Percentiles rank a stretch among this genome's conserved stretches.
phyloP scores from a whole-genome alignment of 2,329 filamentous ascomycete genomes.

The Hypoxylon sp. region DNA sequence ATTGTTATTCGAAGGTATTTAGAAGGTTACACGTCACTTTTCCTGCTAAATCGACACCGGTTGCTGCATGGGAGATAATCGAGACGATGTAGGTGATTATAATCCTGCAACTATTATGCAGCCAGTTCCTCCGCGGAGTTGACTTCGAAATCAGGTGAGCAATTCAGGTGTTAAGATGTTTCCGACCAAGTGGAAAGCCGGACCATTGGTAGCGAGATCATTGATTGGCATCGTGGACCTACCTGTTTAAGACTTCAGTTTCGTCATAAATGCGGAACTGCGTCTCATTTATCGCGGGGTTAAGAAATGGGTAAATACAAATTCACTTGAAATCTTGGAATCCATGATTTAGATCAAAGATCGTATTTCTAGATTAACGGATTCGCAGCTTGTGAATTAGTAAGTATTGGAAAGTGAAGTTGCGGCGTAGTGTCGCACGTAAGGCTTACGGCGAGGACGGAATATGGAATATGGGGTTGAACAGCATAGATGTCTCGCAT shows the following conservation, averaged over 20 bases:
- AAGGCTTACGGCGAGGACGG: constrained; percentile 39
- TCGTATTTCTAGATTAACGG: constrained; percentile 29
- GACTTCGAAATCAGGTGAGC: constrained; percentile 22
- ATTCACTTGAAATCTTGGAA: constrained; percentile 32
- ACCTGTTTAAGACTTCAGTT: constrained; percentile 35
- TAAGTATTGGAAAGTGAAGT: constrained; percentile 16
- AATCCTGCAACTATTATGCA: neutral
- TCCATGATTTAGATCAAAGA: constrained; percentile 14
- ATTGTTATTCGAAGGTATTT: constrained; percentile 35
- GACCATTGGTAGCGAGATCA: constrained; percentile 28
- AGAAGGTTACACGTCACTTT: constrained; percentile 19
- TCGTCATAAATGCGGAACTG: constrained; percentile 44
- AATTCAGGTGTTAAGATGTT: constrained; percentile 5
- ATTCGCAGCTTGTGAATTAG: constrained; percentile 10
- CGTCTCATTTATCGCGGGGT: constrained; percentile 39
- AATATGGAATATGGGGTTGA: constrained; percentile 34
- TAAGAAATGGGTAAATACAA: constrained; percentile 27
- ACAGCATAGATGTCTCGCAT: constrained; percentile 38
- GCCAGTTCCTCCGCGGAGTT: constrained; percentile 18
- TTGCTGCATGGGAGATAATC: constrained; percentile 19
- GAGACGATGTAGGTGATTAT: constrained; percentile 14
- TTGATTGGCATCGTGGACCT: constrained; percentile 36
- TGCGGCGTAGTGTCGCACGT: constrained; percentile 33
- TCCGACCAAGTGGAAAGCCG: constrained; percentile 17
- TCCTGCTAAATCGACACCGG: neutral